A percentile compares a stretch with the other conserved stretches of the same genome.
Evolutionary conservation across 129 eudicot genomes (phyloP).

Genomic region (Scalesia atractyloides): DNA sequence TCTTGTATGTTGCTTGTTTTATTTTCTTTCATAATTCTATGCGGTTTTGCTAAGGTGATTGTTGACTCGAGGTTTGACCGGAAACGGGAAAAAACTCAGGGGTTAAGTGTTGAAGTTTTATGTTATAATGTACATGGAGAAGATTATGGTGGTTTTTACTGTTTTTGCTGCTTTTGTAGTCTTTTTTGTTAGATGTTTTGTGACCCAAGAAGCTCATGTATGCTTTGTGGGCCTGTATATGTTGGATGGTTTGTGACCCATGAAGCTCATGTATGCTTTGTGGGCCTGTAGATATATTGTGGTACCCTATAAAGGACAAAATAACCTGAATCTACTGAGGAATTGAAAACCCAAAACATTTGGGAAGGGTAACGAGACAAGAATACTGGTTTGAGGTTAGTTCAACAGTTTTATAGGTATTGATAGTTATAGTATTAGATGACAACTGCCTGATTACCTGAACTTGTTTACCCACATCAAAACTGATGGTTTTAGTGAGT

Average conservation of each 20-base stretch:
- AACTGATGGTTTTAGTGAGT: too few relatives aligned
- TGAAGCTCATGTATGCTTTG: background rate
- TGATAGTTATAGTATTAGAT: too few relatives aligned
- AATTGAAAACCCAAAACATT: too few relatives aligned
- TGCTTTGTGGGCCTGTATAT: background rate
- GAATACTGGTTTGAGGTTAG: too few relatives aligned
- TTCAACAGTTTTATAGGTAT: too few relatives aligned
- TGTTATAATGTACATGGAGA: slow-evolving; percentile 34
- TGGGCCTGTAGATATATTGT: background rate
- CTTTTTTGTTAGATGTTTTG: background rate
- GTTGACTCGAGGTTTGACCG: slow-evolving; percentile 17
- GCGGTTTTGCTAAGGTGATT: slow-evolving; percentile 16
- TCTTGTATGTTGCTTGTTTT: slow-evolving; percentile 4
- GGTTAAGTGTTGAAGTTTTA: slow-evolving; percentile 27
- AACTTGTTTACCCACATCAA: too few relatives aligned
- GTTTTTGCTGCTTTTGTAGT: background rate
- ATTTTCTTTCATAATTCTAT: slow-evolving; percentile 2
- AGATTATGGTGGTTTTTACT: slow-evolving; percentile 27
- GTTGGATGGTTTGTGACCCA: too few relatives aligned
- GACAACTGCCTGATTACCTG: too few relatives aligned
- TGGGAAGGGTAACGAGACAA: too few relatives aligned
- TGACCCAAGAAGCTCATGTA: background rate
- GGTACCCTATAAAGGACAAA: background rate
- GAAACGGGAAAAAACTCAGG: background rate
- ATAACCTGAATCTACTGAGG: too few relatives aligned